Percentiles rank a stretch among this genome's conserved stretches.
Conservation (phyloP, 1,284 basidiomycete genomes). For the Exobasidium rhododendri region DNA sequence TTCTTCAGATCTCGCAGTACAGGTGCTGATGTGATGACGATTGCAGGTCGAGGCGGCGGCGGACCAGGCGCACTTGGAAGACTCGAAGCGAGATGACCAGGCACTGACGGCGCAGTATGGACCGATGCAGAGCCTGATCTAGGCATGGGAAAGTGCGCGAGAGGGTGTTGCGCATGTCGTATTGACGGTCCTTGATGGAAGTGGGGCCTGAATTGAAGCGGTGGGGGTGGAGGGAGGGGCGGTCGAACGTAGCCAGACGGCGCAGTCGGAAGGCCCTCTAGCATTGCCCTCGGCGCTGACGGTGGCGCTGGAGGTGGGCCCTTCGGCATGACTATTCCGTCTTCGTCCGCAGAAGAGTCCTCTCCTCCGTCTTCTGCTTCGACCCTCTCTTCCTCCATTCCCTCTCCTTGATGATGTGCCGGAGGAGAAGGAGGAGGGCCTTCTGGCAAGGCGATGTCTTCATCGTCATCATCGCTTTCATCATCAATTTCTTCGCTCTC, state of each 20-base stretch:
- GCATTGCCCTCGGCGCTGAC: slow-evolving; percentile 13
- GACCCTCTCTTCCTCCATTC: slow-evolving; percentile 22
- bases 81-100: not conserved
- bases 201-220: slow-evolving; percentile 14
- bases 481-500: slow-evolving; percentile 13
- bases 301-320: slow-evolving; percentile 26
- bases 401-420: not conserved
- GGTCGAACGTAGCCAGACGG: slow-evolving; percentile 1
- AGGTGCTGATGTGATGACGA: slow-evolving; percentile 42
- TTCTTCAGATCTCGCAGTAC: slow-evolving; percentile 50
- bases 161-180: not conserved
- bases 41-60: slow-evolving; percentile 20
- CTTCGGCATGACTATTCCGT: slow-evolving; percentile 47
- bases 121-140: not conserved
- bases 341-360: slow-evolving; percentile 37
- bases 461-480: slow-evolving; percentile 17
- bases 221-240: slow-evolving; percentile 1
- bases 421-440: slow-evolving; percentile 23
- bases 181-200: slow-evolving; percentile 10
- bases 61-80: slow-evolving; percentile 15
- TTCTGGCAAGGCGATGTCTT: slow-evolving; percentile 23
- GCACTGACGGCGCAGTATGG: not conserved
- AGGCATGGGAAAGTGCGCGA: not conserved
- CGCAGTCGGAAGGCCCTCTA: slow-evolving; percentile 25
- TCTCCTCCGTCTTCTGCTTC: too few relatives aligned